Base-by-base conservation (phyloP, 2,329 filamentous ascomycete genomes). In the Orbilia ellipsospora region DNA sequence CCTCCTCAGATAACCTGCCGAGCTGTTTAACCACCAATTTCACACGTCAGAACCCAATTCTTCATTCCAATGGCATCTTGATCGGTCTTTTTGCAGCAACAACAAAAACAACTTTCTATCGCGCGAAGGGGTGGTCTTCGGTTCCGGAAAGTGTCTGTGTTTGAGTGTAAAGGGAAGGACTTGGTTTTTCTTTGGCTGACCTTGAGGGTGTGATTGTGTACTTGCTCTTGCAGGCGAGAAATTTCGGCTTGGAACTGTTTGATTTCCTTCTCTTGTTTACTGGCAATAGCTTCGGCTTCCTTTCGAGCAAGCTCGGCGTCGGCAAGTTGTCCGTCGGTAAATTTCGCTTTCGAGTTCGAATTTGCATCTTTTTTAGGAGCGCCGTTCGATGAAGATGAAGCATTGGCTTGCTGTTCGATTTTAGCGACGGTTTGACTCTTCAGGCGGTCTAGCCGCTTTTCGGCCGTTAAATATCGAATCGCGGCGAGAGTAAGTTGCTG, bases 351-450 rank as follows among this genome's bases (percentile, higher is more conserved):
- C 20, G 85, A 83, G 4, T 84, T 83, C 4, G 85, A 51, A n/a
- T 61, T 70, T 28, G 72, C 64, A n/a, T 80, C 79, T 64, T 77
- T 78, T 28, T 76, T 77, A n/a, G 84, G 20, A 80, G 57, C 42
- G 57, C 87, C 85, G 66, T 83, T 85, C 55, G 82, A 83, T 28
- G 85, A 84, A 1, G 85, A 81, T 4, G 82, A 81, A 80, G 84
- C 85, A 5, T 86, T 84, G 13, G 94, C 93, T 83, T 97, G 92
- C 80, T 93, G 91, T 82, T 98, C 95, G 73, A 99, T 83, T 81
- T 96, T 97, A 77, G 94, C 92, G 0, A 97, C 93, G 69, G 96
- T 93, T 15, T 89, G 85, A 81, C 95, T 99, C 82, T 92, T 94
- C 23, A 91, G 88, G 51, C 95, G 89, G 81, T 99, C 95, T 62